Evolutionary conservation across 106 monocot genomes (phyloP).

Genomic region (Gastrodia elata): DNA sequence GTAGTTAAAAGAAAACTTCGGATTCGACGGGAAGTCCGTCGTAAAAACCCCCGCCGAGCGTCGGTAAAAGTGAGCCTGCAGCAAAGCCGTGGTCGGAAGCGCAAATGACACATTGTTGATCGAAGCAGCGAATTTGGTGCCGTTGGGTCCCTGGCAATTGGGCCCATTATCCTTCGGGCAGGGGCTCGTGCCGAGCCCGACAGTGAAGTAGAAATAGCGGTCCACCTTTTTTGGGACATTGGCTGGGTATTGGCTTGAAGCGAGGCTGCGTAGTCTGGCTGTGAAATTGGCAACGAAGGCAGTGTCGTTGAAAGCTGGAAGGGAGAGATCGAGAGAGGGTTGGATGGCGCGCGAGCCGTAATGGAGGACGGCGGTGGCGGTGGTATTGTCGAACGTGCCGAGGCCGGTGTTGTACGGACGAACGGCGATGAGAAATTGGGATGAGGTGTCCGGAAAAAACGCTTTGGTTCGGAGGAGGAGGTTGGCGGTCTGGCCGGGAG

Average conservation of each 20-base stretch:
- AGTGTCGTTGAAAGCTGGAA: slow-evolving; percentile 29
- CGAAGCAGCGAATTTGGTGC: slow-evolving; percentile 16
- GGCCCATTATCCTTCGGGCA: slow-evolving; percentile 19
- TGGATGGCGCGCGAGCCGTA: slow-evolving; percentile 13
- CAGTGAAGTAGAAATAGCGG: slow-evolving; percentile 28
- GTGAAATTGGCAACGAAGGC: slow-evolving; percentile 6
- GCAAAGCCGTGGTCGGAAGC: slow-evolving; percentile 12
- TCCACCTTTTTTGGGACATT: slow-evolving; percentile 22
- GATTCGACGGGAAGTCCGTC: slow-evolving; percentile 18
- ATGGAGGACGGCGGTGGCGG: slow-evolving; percentile 25
- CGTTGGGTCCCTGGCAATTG: slow-evolving; percentile 21
- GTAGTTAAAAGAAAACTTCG: slow-evolving; percentile 20
- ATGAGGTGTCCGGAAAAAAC: slow-evolving; percentile 14
- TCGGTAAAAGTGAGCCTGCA: slow-evolving; percentile 22
- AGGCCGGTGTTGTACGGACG: slow-evolving; percentile 27
- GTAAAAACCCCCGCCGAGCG: slow-evolving; percentile 4
- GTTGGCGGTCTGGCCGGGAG: slow-evolving; percentile 29
- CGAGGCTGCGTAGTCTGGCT: slow-evolving; percentile 20
- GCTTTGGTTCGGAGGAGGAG: slow-evolving; percentile 26
- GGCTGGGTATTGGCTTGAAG: slow-evolving; percentile 18
- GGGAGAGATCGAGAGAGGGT: slow-evolving; percentile 6
- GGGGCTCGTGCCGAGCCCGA: slow-evolving; percentile 12
- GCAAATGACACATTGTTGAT: slow-evolving; percentile 32
- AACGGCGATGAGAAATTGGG: slow-evolving; percentile 23
- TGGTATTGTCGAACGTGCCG: slow-evolving; percentile 28